A percentile compares a stretch with the other conserved stretches of the same genome.
Conservation (phyloP, 148 eudicot species). For the Rhododendron griersonianum region DNA sequence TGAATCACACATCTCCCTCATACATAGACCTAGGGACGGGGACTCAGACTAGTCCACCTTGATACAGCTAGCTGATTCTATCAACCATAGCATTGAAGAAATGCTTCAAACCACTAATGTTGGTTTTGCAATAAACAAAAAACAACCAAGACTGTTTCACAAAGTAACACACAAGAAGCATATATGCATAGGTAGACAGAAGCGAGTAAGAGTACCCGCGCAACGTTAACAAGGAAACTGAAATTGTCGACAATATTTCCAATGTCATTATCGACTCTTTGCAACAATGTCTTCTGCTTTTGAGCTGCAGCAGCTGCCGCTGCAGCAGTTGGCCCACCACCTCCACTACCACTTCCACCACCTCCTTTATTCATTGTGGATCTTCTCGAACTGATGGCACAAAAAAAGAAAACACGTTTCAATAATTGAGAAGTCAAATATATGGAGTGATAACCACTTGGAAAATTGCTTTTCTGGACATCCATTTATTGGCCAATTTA, state of each 20-base stretch:
- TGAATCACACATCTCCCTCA: neutral
- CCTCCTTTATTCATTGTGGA: conserved; percentile 67
- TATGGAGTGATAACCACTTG: neutral
- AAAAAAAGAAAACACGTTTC: neutral
- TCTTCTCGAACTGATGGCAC: conserved; percentile 1
- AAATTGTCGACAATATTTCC: conserved; percentile 84
- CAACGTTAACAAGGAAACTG: conserved; percentile 59
- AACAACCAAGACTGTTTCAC: no score
- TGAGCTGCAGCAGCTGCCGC: conserved; percentile 83
- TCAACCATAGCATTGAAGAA: no score
- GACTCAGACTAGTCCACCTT: no score
- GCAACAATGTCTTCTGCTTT: conserved; percentile 75
- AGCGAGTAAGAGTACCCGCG: conserved; percentile 43
- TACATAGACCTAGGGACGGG: neutral
- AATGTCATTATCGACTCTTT: conserved; percentile 82
- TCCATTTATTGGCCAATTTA: neutral
- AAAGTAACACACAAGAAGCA: no score
- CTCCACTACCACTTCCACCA: conserved; percentile 49
- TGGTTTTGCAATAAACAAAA: no score
- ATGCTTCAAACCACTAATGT: no score
- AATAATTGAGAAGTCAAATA: neutral
- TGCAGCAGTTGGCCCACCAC: conserved; percentile 73
- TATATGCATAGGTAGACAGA: neutral
- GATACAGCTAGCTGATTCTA: no score
- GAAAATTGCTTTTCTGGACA: neutral